Evolutionary conservation across 2,329 filamentous ascomycete genomes (phyloP).

Genomic region (Achaetomium macrosporum): DNA sequence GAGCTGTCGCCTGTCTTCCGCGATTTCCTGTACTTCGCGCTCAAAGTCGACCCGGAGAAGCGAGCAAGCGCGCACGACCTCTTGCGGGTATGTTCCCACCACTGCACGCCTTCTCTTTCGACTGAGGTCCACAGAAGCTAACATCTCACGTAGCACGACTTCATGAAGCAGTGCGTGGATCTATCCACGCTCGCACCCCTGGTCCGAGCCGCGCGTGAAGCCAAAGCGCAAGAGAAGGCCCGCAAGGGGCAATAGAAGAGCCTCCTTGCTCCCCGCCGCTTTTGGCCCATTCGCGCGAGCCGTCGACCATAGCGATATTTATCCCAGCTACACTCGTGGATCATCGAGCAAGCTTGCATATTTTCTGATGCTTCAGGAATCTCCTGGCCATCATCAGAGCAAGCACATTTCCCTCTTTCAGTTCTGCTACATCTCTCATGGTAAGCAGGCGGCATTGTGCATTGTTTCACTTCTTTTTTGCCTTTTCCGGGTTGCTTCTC

Average conservation of each 20-base stretch:
- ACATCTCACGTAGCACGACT: slow-evolving; percentile 57
- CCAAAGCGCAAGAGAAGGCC: slow-evolving; percentile 78
- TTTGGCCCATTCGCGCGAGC: no score
- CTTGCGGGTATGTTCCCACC: slow-evolving; percentile 64
- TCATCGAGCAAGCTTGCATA: neutral
- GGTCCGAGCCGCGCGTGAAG: slow-evolving; percentile 77
- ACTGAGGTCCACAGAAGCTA: slow-evolving; percentile 6
- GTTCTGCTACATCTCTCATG: neutral
- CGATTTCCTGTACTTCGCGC: slow-evolving; percentile 86
- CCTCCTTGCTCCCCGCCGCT: neutral
- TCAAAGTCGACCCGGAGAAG: slow-evolving; percentile 97
- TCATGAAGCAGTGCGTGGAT: slow-evolving; percentile 72
- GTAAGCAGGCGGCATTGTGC: neutral
- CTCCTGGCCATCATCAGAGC: neutral
- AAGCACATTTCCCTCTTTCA: neutral
- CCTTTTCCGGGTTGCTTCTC: neutral
- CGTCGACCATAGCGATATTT: neutral
- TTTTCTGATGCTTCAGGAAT: neutral
- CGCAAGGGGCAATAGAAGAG: slow-evolving; percentile 49
- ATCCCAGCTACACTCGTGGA: no score
- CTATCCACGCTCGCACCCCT: slow-evolving; percentile 75
- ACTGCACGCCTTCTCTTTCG: slow-evolving; percentile 26
- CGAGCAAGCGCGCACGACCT: slow-evolving; percentile 91
- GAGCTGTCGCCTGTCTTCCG: slow-evolving; percentile 74
- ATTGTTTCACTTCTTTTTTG: neutral